Base-by-base conservation (phyloP, 73 alveolate genomes). In the Blepharisma stoltei region DNA sequence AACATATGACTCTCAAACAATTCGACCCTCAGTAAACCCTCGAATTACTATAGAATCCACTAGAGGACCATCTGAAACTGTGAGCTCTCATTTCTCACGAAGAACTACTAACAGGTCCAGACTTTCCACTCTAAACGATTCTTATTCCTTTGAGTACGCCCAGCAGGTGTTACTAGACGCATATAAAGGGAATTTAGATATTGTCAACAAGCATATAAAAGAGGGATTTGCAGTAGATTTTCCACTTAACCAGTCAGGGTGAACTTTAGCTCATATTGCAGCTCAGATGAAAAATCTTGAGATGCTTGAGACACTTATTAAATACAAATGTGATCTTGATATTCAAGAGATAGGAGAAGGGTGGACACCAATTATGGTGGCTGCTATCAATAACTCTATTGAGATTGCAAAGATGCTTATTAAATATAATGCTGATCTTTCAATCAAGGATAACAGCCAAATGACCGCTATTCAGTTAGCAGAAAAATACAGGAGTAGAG, bases 191-290 rank as follows among this genome's bases (percentile, higher is more conserved):
- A 52, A 52, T 20, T 52, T 52, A 4, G 23, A 52, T 52, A 20
- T 11, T 14, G 66, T 52, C 23, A 52, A 52, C n/a, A 20, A 11
- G 23, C 23, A 52, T 52, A 14, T 52, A 20, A 20, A 52, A 14
- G 27, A 52, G 23, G 66, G 66, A 52, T 52, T 52, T 52, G 66
- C 23, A 14, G 66, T 52, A 4, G 66, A 52, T 52, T 52, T 52
- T 52, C 66, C 66, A 14, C 66, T 52, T 14, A 20, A 52, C 66
- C 66, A 52, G 66, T 52, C 66, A 20, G 66, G 66, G n/a, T 52
- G 66, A 4, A 52, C 66, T 14, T 20, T 52, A 52, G 27, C 23
- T 52, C 66, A 52, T 52, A 11, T 52, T 52, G 66, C 66, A 14
- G n/a, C 27, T 52, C 66, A 52, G 23, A 52, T 14, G 23, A 20